phyloP scores from a whole-genome alignment of 2,329 filamentous ascomycete species.

The Paramyrothecium roridum region DNA sequence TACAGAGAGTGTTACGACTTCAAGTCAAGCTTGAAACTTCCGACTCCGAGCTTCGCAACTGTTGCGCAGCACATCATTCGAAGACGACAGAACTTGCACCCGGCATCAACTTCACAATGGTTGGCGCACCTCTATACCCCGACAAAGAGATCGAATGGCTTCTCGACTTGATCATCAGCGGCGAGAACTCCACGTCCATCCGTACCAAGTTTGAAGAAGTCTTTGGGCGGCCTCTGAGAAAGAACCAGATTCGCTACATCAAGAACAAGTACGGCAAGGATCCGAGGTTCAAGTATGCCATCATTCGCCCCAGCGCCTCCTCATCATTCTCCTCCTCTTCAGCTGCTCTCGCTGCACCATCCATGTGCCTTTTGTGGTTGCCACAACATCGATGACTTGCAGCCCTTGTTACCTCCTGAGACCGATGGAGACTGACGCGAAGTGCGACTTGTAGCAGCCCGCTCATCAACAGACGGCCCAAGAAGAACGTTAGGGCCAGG shows the following conservation, averaged over 20 bases:
- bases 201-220: slow-evolving; percentile 17
- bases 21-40: too few species aligned
- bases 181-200: slow-evolving; percentile 20
- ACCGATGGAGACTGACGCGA: neutral
- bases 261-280: slow-evolving; percentile 38
- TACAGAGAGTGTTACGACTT: too few species aligned
- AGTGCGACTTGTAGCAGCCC: slow-evolving; percentile 8
- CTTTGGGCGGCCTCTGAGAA: slow-evolving; percentile 25
- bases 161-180: slow-evolving; percentile 21
- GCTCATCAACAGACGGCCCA: slow-evolving; percentile 8
- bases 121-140: slow-evolving; percentile 29
- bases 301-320: neutral
- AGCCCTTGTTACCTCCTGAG: too few species aligned
- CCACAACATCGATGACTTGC: neutral
- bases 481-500: neutral
- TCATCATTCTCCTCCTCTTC: neutral
- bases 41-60: too few species aligned
- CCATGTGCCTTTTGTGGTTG: neutral
- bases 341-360: neutral
- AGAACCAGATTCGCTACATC: slow-evolving; percentile 35
- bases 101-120: slow-evolving; percentile 19
- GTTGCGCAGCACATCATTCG: too few species aligned
- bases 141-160: slow-evolving; percentile 31
- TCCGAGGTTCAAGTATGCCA: slow-evolving; percentile 32
- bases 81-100: neutral